Conservation (phyloP, 208 protist genomes). For the Trichomonas tenax region DNA sequence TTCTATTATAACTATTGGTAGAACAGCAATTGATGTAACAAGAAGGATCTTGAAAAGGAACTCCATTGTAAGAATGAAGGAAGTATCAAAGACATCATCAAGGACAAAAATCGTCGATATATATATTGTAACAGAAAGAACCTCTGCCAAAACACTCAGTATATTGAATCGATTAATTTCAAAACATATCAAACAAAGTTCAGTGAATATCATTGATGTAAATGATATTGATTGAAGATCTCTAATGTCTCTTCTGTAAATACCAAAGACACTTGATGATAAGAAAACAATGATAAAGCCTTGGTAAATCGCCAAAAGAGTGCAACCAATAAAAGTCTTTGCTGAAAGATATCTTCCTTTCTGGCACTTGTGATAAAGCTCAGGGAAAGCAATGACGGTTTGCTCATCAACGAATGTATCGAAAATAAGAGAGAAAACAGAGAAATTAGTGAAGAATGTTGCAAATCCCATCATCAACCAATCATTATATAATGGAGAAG, state of each 20-base stretch:
- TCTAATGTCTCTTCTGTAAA: constrained; percentile 61
- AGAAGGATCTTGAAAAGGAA: constrained; percentile 24
- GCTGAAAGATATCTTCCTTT: constrained; percentile 67
- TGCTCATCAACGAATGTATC: constrained; percentile 77
- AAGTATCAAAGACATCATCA: neutral
- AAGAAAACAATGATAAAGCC: constrained; percentile 84
- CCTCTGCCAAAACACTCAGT: constrained; percentile 63
- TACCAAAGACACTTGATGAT: constrained; percentile 72
- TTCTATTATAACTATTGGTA: neutral
- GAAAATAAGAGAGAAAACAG: constrained; percentile 86
- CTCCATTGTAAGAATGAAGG: constrained; percentile 22
- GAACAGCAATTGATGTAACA: neutral
- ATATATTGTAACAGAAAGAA: constrained; percentile 32
- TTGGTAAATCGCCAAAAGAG: constrained; percentile 52
- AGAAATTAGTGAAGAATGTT: constrained; percentile 86
- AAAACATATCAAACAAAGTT: constrained; percentile 76
- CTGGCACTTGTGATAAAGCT: constrained; percentile 84
- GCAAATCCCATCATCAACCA: constrained; percentile 82
- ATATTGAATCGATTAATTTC: constrained; percentile 67
- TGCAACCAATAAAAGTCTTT: constrained; percentile 62
- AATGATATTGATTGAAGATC: constrained; percentile 83
- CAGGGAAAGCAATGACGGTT: constrained; percentile 75
- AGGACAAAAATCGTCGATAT: constrained; percentile 2
- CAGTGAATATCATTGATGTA: constrained; percentile 82
- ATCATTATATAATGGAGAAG: constrained; percentile 80